Percentiles rank a stretch among this genome's conserved stretches.
Conservation (phyloP, 2,329 filamentous ascomycete genomes). For the Purpureocillium lavendulum region DNA sequence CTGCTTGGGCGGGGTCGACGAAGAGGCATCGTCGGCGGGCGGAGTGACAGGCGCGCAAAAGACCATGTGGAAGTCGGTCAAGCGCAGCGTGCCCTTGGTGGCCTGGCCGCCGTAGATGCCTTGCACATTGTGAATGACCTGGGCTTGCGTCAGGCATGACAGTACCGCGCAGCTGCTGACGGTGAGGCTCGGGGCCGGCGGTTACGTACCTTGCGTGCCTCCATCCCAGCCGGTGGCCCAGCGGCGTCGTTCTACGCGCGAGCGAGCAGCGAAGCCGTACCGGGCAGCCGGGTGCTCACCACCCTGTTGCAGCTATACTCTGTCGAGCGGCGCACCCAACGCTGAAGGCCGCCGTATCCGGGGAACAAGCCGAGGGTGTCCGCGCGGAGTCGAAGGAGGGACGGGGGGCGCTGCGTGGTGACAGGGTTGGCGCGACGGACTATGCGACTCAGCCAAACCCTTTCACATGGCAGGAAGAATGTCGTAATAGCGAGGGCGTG, state of each 20-base stretch:
- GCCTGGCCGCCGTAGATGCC: conserved; percentile 51
- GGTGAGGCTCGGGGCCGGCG: not conserved
- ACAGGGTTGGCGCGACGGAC: no score
- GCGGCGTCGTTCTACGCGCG: not conserved
- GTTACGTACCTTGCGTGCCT: conserved; percentile 30
- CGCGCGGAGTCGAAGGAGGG: no score
- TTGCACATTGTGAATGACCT: conserved; percentile 50
- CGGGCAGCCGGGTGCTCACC: no score
- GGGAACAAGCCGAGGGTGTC: no score
- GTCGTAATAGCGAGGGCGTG: no score
- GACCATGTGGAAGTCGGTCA: conserved; percentile 55
- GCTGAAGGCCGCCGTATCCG: not conserved
- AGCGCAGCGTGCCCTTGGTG: conserved; percentile 47
- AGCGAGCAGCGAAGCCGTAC: not conserved
- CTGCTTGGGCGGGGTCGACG: conserved; percentile 19
- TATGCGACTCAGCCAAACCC: no score
- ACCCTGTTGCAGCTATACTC: no score
- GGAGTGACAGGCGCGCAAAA: conserved; percentile 36
- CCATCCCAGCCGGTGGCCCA: conserved; percentile 20
- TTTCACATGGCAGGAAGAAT: no score
- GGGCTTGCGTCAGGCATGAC: conserved; percentile 2
- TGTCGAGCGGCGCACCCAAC: no score
- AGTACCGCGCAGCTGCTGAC: not conserved
- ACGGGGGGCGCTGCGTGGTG: no score
- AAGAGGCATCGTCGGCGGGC: conserved; percentile 11